phyloP scores from a whole-genome alignment of 73 alveolate species.

The Breviolum minutum region DNA sequence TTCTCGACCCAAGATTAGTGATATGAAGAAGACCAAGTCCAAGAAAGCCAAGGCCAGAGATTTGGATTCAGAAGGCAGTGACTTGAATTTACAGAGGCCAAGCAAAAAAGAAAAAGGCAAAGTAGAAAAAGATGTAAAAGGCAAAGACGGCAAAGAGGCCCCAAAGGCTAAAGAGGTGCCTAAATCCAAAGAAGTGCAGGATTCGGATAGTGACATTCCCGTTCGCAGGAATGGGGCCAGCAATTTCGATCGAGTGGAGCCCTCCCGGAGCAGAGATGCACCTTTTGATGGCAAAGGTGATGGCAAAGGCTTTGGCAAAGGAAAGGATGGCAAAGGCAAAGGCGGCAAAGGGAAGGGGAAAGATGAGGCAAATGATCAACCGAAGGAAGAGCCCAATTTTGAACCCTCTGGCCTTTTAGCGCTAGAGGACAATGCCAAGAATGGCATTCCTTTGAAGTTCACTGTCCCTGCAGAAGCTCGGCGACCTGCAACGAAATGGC shows the following conservation, averaged over 20 bases:
- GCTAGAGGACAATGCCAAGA: constrained; percentile 96
- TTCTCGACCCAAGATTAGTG: neutral
- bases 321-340: constrained; percentile 46
- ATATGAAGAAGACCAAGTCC: neutral
- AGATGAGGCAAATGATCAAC: constrained; percentile 45
- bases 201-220: constrained; percentile 53
- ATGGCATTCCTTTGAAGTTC: constrained; percentile 97
- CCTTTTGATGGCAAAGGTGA: constrained; percentile 16
- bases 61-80: constrained; percentile 29
- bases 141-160: neutral
- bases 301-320: constrained; percentile 14
- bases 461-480: constrained; percentile 82
- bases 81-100: constrained; percentile 42
- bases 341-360: constrained; percentile 84
- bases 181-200: neutral
- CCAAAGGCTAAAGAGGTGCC: neutral
- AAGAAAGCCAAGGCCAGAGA: constrained; percentile 20
- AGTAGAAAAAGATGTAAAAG: neutral
- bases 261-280: constrained; percentile 47
- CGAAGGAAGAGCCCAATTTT: constrained; percentile 96
- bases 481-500: constrained; percentile 84
- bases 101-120: neutral
- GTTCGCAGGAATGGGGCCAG: neutral
- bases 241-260: neutral
- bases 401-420: constrained; percentile 98